phyloP scores from a whole-genome alignment of 352 stramenopile species.

The Globisporangium parvum region DNA sequence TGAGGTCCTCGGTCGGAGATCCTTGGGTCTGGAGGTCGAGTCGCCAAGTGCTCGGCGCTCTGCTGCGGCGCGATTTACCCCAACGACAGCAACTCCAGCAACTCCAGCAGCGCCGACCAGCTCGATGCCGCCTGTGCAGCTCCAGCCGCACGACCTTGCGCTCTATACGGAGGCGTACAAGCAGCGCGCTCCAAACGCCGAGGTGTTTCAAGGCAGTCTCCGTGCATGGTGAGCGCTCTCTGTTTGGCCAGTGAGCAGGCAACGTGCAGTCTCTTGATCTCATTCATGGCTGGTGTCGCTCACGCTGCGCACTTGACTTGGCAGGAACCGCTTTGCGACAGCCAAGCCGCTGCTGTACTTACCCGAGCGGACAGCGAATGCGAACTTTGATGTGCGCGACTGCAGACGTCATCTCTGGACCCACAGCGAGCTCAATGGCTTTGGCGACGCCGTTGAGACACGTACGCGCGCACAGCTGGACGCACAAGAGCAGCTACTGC shows the following conservation, averaged over 20 bases:
- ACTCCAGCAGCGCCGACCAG: background rate
- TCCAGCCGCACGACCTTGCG: slow-evolving; percentile 25
- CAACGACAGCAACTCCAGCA: background rate
- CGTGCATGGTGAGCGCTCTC: slow-evolving; percentile 14
- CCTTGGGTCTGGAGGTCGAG: too few species aligned
- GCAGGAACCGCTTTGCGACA: slow-evolving; percentile 30
- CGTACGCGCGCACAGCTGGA: slow-evolving; percentile 27
- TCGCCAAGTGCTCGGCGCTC: background rate
- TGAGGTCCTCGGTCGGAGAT: too few species aligned
- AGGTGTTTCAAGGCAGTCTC: slow-evolving; percentile 17
- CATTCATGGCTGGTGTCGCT: background rate
- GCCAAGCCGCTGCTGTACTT: slow-evolving; percentile 39
- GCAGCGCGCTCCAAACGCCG: slow-evolving; percentile 6
- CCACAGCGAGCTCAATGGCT: slow-evolving; percentile 29
- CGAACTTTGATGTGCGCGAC: slow-evolving; percentile 34
- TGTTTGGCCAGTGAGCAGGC: background rate
- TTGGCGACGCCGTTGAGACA: slow-evolving; percentile 29
- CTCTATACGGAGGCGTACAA: slow-evolving; percentile 38
- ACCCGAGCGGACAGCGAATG: slow-evolving; percentile 27
- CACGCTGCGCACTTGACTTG: background rate
- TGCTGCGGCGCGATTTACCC: too few species aligned
- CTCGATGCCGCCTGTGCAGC: background rate
- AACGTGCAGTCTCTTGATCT: background rate
- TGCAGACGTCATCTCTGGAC: slow-evolving; percentile 40
- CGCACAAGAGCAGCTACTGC: slow-evolving; percentile 29